Evolutionary conservation across 1,139 yeast genomes (phyloP), one percentile per base, ranked within the genome.

Genomic region (Sugiyamaella japonica): DNA sequence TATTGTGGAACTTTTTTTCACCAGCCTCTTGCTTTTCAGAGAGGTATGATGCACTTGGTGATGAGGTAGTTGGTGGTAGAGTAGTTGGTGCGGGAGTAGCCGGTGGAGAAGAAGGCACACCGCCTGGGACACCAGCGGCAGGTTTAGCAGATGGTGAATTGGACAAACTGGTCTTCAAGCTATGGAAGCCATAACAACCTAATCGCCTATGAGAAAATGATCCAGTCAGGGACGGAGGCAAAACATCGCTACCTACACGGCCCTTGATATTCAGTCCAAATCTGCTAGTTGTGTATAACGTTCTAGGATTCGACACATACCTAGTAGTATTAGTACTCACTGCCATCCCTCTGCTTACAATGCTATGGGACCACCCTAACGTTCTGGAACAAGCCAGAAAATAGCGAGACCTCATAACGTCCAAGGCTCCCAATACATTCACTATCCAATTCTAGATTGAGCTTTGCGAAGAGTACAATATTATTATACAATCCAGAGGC

Each of bases 1-100:
- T 59, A 28, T 59, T 55, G 31, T 67, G 68, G n/a, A 60, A 52
- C 29, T 38, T 48, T 28, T 51, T 53, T 28, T 54, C 56, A 3
- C 34, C 49, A n/a, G 40, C 20, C 32, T 42, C 47, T 4, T 45
- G 50, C 32, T 52, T 44, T 31, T 48, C 51, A 3, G 51, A 39
- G 1, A 48, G 40, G 32, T 31, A 48, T n/a, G 44, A 39, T 3
- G 44, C 12, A 17, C 43, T 13, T 16, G 36, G 15, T 10, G 45
- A 9, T 17, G 38, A 16, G n/a, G 23, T 15, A 2, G 13, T n/a
- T 15, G 44, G 16, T 20, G 28, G 12, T 23, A 31, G 23, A 17
- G 34, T 23, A 17, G 49, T 3, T n/a, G 42, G n/a, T 16, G 40
- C 13, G 36, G 17, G 10, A 36, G 40, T 17, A n/a, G 6, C 38